A percentile compares a stretch with the other conserved stretches of the same genome.
Conservation (phyloP, 1,284 basidiomycete species). For the Flammula alnicola region DNA sequence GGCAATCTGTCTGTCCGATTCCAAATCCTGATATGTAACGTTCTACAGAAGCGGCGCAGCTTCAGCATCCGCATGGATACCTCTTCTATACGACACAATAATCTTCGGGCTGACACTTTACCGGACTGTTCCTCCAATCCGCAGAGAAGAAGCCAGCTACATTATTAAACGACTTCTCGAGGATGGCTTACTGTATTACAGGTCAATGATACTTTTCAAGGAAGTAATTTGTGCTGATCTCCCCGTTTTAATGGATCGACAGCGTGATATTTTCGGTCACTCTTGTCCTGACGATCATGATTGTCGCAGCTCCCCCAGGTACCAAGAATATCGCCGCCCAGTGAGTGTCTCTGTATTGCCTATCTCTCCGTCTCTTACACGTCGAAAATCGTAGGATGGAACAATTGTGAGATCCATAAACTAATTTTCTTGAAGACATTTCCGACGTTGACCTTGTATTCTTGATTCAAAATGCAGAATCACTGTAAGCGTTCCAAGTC, state of each 20-base stretch:
- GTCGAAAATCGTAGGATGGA: constrained; percentile 42
- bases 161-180: constrained; percentile 52
- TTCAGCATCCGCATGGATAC: constrained; percentile 58
- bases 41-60: constrained; percentile 37
- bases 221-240: not conserved
- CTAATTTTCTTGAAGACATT: not conserved
- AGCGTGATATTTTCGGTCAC: constrained; percentile 60
- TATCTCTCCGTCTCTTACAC: constrained; percentile 4
- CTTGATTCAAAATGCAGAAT: constrained; percentile 21
- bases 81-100: constrained; percentile 57
- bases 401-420: constrained; percentile 45
- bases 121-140: constrained; percentile 46
- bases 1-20: not conserved
- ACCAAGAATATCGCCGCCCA: constrained; percentile 59
- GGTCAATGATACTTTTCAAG: constrained; percentile 32
- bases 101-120: constrained; percentile 52
- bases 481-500: constrained; percentile 27
- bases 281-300: constrained; percentile 56
- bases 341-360: constrained; percentile 37
- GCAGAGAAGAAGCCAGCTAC: constrained; percentile 42
- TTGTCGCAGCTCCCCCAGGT: constrained; percentile 45
- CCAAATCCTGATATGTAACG: not conserved
- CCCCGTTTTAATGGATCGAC: not conserved
- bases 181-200: constrained; percentile 61
- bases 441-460: constrained; percentile 1